Percentiles rank a stretch among this genome's conserved stretches.
phyloP scores from a whole-genome alignment of 2,329 filamentous ascomycete genomes.

The Colletotrichum sp. region DNA sequence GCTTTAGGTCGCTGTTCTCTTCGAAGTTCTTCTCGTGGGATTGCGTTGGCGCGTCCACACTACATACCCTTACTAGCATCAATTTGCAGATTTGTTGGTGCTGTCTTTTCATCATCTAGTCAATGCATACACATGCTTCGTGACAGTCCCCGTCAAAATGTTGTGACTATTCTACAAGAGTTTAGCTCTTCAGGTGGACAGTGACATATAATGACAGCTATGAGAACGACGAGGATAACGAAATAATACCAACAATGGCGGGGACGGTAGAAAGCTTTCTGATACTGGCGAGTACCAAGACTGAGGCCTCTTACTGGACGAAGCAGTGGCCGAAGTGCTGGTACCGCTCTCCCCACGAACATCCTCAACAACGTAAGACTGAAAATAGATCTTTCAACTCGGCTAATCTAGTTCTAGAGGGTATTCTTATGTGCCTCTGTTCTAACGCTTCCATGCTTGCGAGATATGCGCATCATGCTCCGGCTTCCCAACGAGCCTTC shows the following conservation, averaged over 20 bases:
- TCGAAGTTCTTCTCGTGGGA: background rate
- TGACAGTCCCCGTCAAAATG: no score
- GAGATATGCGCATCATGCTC: background rate
- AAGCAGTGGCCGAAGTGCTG: no score
- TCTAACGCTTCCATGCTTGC: background rate
- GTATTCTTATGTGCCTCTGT: background rate
- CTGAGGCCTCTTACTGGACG: no score
- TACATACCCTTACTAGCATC: background rate
- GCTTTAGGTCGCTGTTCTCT: background rate
- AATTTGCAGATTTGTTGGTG: background rate
- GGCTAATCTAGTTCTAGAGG: background rate
- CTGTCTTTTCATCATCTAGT: background rate
- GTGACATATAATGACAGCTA: background rate
- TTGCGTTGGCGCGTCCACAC: background rate
- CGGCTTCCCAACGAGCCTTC: background rate
- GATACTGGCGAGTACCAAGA: no score
- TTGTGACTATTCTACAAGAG: background rate
- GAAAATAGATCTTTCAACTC: accelerated
- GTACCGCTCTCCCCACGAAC: no score
- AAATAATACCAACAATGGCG: no score
- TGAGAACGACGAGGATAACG: no score
- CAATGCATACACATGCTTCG: background rate
- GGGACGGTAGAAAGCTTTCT: no score
- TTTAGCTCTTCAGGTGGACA: accelerated
- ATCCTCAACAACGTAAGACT: background rate